Evolutionary conservation across 306 rosid genomes (phyloP).

Genomic region (Betula pendula): DNA sequence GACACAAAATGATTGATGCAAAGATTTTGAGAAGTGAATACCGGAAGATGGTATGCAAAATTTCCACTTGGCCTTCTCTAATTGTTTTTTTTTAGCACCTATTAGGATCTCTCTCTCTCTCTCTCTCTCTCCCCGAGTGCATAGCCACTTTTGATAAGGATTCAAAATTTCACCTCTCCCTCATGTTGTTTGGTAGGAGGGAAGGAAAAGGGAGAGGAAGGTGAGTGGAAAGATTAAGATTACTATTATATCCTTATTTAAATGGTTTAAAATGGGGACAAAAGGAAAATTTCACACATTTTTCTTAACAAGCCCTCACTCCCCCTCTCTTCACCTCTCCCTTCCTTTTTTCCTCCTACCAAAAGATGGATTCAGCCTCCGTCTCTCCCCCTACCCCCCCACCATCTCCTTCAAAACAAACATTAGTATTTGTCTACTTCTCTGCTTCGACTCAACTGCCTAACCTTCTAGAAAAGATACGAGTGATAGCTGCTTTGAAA

Average conservation of each 20-base stretch:
- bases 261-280: neutral
- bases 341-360: neutral
- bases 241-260: neutral
- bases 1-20: conserved; percentile 78
- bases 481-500: neutral
- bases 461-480: neutral
- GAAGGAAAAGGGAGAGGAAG: neutral
- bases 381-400: neutral
- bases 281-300: neutral
- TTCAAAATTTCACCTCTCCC: neutral
- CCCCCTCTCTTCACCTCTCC: neutral
- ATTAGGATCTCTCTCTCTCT: conserved; percentile 2
- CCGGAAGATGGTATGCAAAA: conserved; percentile 60
- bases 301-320: neutral
- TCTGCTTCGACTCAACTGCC: neutral
- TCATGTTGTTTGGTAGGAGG: neutral
- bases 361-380: neutral
- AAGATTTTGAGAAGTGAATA: conserved; percentile 74
- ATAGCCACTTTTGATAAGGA: too few relatives aligned
- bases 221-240: neutral
- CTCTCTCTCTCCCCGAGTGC: neutral
- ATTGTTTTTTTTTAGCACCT: neutral
- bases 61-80: neutral
- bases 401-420: neutral
- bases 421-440: neutral